Conservation (phyloP, 345 rosid genomes). For the Kernera saxatilis region DNA sequence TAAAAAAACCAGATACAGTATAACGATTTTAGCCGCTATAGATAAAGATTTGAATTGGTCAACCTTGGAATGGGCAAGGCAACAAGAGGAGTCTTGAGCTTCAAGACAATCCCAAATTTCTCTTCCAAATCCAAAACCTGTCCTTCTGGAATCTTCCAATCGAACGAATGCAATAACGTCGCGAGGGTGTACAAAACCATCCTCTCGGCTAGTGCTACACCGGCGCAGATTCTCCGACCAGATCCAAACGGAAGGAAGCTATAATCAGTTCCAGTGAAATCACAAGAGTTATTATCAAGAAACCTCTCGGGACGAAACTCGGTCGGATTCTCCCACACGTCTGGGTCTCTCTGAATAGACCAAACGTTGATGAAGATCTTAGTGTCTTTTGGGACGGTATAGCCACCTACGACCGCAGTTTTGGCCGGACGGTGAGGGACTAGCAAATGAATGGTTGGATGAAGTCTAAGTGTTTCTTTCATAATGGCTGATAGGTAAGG, state of each 20-base stretch:
- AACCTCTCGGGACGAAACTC: too few species aligned
- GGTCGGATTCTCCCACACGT: too few species aligned
- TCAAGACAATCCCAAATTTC: constrained; percentile 70
- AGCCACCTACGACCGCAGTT: constrained; percentile 2
- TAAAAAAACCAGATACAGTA: too few species aligned
- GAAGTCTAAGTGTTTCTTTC: constrained; percentile 29
- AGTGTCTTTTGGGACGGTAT: constrained; percentile 20
- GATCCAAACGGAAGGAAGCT: constrained; percentile 78
- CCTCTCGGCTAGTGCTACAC: constrained; percentile 67
- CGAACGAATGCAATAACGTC: constrained; percentile 60
- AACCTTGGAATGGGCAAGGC: constrained; percentile 54
- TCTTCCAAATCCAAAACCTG: constrained; percentile 40
- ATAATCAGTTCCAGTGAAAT: constrained; percentile 49
- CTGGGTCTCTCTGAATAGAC: constrained; percentile 27
- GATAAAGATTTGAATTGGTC: constrained; percentile 22
- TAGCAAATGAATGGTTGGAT: constrained; percentile 28
- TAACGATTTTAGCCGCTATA: too few species aligned
- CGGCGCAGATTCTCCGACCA: constrained; percentile 69
- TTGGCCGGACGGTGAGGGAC: constrained; percentile 20
- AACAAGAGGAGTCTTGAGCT: constrained; percentile 47
- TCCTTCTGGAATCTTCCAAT: constrained; percentile 49
- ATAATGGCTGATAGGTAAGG: constrained; percentile 23
- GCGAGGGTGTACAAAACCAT: constrained; percentile 57
- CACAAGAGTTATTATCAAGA: constrained; percentile 29
- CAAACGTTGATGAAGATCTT: constrained; percentile 25